phyloP scores from a whole-genome alignment of 805 yeast genomes.

The Sugiyamaella marilandica region DNA sequence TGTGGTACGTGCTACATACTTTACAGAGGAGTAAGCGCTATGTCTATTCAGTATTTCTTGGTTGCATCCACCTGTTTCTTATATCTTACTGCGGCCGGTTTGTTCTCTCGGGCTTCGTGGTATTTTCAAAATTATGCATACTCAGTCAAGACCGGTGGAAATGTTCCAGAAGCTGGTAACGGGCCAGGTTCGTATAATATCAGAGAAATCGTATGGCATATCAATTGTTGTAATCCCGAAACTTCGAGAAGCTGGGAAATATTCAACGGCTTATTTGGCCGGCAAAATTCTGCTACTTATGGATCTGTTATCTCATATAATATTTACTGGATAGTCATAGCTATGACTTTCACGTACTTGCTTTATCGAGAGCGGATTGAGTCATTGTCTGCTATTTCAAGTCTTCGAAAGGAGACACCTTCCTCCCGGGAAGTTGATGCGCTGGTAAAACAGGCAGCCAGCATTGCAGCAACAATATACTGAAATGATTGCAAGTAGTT shows the following conservation, averaged over 20 bases:
- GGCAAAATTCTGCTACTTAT: constrained; percentile 95
- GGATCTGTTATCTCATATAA: constrained; percentile 89
- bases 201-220: constrained; percentile 81
- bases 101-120: constrained; percentile 93
- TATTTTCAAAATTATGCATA: constrained; percentile 67
- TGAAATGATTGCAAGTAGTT: not conserved
- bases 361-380: constrained; percentile 80
- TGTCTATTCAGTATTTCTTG: constrained; percentile 84
- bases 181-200: constrained; percentile 96
- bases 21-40: constrained; percentile 75
- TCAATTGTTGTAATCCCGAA: constrained; percentile 95
- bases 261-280: constrained; percentile 88
- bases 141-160: constrained; percentile 77
- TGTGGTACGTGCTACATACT: constrained; percentile 59
- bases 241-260: constrained; percentile 94
- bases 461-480: constrained; percentile 14
- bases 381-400: constrained; percentile 57
- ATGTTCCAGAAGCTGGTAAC: constrained; percentile 85
- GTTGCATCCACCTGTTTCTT: constrained; percentile 82
- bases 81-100: constrained; percentile 86
- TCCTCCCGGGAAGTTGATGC: constrained; percentile 20
- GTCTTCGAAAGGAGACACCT: constrained; percentile 39
- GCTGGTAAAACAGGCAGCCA: constrained; percentile 22
- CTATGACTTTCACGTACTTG: constrained; percentile 54
- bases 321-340: constrained; percentile 75